A percentile compares a stretch with the other conserved stretches of the same genome.
phyloP scores from a whole-genome alignment of 108 stramenopile species.

The Aureococcus anophagefferens region DNA sequence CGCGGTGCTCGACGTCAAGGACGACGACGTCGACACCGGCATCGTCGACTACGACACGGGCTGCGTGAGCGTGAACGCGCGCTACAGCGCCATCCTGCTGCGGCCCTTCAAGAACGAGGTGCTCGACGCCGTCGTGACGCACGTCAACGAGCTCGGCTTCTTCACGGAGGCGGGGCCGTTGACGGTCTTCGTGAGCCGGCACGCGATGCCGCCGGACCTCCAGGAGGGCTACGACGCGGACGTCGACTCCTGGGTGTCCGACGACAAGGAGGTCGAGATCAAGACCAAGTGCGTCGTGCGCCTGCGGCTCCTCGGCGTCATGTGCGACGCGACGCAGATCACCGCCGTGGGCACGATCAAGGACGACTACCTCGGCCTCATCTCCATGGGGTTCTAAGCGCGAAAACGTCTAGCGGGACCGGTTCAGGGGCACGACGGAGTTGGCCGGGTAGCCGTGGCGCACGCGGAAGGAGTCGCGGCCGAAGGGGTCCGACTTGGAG shows the following conservation, averaged over 20 bases:
- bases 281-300: constrained; percentile 73
- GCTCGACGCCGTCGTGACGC: constrained; percentile 75
- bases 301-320: constrained; percentile 77
- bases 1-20: constrained; percentile 77
- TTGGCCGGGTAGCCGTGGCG: background rate
- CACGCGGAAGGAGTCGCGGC: background rate
- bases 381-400: constrained; percentile 49
- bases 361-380: constrained; percentile 82
- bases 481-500: background rate
- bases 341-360: constrained; percentile 88
- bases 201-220: constrained; percentile 88
- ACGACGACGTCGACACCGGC: constrained; percentile 79
- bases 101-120: constrained; percentile 84
- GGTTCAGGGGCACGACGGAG: background rate
- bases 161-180: constrained; percentile 81
- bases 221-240: constrained; percentile 72
- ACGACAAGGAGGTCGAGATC: constrained; percentile 85
- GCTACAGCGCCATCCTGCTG: constrained; percentile 73
- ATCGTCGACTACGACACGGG: constrained; percentile 86
- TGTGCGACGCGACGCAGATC: constrained; percentile 79
- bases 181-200: constrained; percentile 80
- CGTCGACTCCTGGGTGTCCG: constrained; percentile 81
- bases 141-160: constrained; percentile 77
- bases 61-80: constrained; percentile 72
- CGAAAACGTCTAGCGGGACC: too few species aligned